Percentiles rank a stretch among this genome's conserved stretches.
Conservation (phyloP, 345 rosid genomes). For the Eucalyptus camaldulensis region DNA sequence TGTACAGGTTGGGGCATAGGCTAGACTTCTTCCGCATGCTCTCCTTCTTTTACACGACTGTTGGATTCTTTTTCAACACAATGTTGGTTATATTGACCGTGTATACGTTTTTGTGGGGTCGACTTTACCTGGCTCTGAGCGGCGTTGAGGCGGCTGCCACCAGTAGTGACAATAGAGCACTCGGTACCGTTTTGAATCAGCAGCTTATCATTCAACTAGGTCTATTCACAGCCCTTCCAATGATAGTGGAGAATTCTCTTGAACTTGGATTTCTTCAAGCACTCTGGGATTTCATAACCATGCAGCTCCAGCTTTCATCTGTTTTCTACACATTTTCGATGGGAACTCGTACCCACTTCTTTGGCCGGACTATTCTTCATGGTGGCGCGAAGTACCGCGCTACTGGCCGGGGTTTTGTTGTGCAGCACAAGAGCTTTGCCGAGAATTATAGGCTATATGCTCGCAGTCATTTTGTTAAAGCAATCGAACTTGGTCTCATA, state of each 20-base stretch:
- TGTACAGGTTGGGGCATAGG: conserved; percentile 93
- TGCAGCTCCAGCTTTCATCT: conserved; percentile 94
- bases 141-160: conserved; percentile 66
- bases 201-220: conserved; percentile 93
- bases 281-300: conserved; percentile 88
- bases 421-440: conserved; percentile 86
- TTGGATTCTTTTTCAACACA: conserved; percentile 93
- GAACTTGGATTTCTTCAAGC: conserved; percentile 95
- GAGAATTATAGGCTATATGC: conserved; percentile 85
- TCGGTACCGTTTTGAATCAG: conserved; percentile 79
- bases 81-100: conserved; percentile 89
- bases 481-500: conserved; percentile 77
- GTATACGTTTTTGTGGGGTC: conserved; percentile 92
- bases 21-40: conserved; percentile 95
- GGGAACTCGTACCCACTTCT: conserved; percentile 96
- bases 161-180: conserved; percentile 61
- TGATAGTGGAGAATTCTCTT: conserved; percentile 90
- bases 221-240: conserved; percentile 90
- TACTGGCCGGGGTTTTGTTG: conserved; percentile 96
- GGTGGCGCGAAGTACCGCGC: conserved; percentile 98
- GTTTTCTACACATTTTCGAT: conserved; percentile 91
- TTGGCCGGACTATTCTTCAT: conserved; percentile 92
- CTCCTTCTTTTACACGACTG: conserved; percentile 89
- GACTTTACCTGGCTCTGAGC: conserved; percentile 84
- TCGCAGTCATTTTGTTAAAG: conserved; percentile 82